A percentile compares a stretch with the other conserved stretches of the same genome.
phyloP scores from a whole-genome alignment of 345 rosid species.

The Fremontodendron californicum region DNA sequence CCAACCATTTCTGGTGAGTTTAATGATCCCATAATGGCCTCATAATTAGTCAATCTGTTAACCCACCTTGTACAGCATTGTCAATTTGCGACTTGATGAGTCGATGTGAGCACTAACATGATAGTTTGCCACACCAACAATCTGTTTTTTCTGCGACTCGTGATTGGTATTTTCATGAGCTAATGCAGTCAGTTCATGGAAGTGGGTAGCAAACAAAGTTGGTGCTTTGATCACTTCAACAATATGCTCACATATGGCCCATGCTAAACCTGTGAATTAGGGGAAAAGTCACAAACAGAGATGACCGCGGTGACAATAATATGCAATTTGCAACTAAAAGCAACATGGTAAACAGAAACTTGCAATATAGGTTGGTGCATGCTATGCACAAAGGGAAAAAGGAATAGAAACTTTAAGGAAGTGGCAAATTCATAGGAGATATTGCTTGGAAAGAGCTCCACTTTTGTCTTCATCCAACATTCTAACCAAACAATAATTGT shows the following conservation, averaged over 20 bases:
- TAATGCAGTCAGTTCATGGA: slow-evolving; percentile 94
- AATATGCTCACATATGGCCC: slow-evolving; percentile 99
- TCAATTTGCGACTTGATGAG: slow-evolving; percentile 71
- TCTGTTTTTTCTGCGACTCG: slow-evolving; percentile 37
- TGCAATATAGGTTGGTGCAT: background rate
- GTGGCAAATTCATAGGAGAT: background rate
- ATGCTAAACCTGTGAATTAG: slow-evolving; percentile 70
- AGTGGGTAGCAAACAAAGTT: slow-evolving; percentile 92
- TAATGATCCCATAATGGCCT: background rate
- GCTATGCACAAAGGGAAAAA: background rate
- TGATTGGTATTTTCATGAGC: slow-evolving; percentile 48
- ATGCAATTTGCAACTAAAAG: slow-evolving; percentile 1
- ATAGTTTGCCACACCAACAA: slow-evolving; percentile 79
- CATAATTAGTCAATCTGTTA: background rate
- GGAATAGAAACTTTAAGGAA: background rate
- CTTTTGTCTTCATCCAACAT: background rate
- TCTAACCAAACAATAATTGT: background rate
- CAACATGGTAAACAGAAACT: background rate
- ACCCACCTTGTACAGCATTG: slow-evolving; percentile 94
- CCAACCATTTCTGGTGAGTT: background rate
- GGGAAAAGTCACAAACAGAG: background rate
- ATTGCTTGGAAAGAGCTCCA: background rate
- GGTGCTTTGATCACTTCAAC: slow-evolving; percentile 88
- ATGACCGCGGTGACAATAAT: background rate
- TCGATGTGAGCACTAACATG: slow-evolving; percentile 98